Percentiles rank a stretch among this genome's conserved stretches.
These are phyloP conservation scores for Verruconis gallopava DNA, from an alignment of 2,329 filamentous ascomycete species.

Conservation along the genomic window DNA sequence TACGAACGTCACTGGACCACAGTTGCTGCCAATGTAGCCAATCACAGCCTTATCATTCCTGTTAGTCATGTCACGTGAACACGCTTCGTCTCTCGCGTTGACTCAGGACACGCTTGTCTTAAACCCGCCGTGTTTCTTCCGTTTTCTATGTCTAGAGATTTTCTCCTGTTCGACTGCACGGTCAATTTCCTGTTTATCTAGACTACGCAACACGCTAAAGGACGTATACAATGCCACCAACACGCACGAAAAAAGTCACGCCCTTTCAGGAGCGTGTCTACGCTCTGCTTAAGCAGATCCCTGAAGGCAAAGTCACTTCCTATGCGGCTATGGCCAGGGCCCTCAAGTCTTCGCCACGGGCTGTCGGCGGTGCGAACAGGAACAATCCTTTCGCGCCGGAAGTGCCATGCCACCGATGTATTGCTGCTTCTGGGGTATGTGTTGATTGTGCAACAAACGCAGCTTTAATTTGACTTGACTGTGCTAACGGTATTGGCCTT, in stretches of 20 bases:
- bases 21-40: no score
- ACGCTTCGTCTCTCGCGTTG: no score
- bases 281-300: constrained; percentile 62
- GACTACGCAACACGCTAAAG: constrained; percentile 26
- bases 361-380: constrained; percentile 64
- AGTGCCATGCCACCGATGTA: constrained; percentile 70
- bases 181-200: no score
- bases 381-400: constrained; percentile 70
- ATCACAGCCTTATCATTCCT: no score
- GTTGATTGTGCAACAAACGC: no score
- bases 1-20: no score
- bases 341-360: constrained; percentile 58
- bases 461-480: constrained; percentile 1
- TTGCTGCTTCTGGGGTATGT: constrained; percentile 55
- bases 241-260: constrained; percentile 15
- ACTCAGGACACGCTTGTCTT: no score
- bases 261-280: constrained; percentile 43
- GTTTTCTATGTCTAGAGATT: no score
- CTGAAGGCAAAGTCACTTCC: constrained; percentile 60
- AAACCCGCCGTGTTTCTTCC: no score
- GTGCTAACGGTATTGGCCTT: background rate
- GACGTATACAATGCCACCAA: background rate
- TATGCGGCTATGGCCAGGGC: constrained; percentile 60
- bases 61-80: no score
- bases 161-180: no score